Evolutionary conservation across 768 basidiomycete species (phyloP).

Genomic region (Boletus sensibilis): DNA sequence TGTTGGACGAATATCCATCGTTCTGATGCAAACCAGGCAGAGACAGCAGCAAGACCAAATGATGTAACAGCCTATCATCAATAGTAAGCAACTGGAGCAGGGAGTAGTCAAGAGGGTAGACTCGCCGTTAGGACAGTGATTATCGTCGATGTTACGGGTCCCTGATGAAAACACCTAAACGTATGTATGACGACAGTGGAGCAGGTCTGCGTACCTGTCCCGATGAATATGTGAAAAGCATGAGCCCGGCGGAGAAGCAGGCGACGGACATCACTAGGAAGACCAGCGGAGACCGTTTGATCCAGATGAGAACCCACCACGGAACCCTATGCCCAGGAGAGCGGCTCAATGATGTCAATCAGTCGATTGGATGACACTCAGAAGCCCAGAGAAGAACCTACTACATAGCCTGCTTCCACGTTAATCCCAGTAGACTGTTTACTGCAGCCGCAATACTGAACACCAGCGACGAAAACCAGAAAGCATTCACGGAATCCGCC

Average conservation of each 20-base stretch:
- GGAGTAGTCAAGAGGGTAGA: not conserved
- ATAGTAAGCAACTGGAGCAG: conserved; percentile 7
- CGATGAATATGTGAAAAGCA: conserved; percentile 76
- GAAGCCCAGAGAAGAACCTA: conserved; percentile 31
- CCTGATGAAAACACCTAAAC: conserved; percentile 38
- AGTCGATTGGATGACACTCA: conserved; percentile 5
- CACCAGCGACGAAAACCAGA: conserved; percentile 56
- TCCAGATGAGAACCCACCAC: conserved; percentile 74
- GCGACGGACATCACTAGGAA: conserved; percentile 83
- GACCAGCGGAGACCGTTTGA: conserved; percentile 79
- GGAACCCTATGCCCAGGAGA: conserved; percentile 56
- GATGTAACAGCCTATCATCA: conserved; percentile 36
- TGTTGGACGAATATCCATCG: conserved; percentile 48
- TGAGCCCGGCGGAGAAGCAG: conserved; percentile 76
- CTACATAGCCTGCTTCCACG: conserved; percentile 61
- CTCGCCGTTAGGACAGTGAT: conserved; percentile 69
- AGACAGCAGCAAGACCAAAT: conserved; percentile 49
- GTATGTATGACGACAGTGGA: conserved; percentile 23
- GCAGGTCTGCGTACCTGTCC: conserved; percentile 47
- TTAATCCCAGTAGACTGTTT: conserved; percentile 50
- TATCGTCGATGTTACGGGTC: conserved; percentile 59
- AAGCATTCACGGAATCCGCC: conserved; percentile 46
- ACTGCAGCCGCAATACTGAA: conserved; percentile 56
- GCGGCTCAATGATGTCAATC: conserved; percentile 37
- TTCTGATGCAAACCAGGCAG: conserved; percentile 53